phyloP scores from a whole-genome alignment of 192 early-diverging fungal species.

The Coemansia sp. region DNA sequence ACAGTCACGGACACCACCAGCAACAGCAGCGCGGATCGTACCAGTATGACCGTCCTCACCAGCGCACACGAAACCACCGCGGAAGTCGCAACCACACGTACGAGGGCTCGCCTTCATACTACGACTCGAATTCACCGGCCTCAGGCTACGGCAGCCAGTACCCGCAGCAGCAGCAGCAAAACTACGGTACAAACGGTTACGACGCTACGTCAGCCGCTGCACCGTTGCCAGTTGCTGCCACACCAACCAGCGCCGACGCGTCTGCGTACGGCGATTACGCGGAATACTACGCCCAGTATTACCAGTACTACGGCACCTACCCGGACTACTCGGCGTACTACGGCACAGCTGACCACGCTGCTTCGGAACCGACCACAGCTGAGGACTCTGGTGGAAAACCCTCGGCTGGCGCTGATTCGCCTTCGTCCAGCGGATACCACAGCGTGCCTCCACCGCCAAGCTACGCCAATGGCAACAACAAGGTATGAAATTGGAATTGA shows the following conservation, averaged over 20 bases:
- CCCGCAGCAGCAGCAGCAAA: background rate
- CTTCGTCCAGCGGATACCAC: conserved; percentile 28
- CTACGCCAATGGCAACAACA: conserved; percentile 26
- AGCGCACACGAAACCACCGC: conserved; percentile 3
- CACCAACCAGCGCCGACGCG: conserved; percentile 5
- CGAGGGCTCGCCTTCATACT: background rate
- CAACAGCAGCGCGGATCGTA: background rate
- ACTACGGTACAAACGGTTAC: conserved; percentile 3
- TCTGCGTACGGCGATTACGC: conserved; percentile 38
- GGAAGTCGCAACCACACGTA: background rate
- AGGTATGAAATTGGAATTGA: conserved; percentile 20
- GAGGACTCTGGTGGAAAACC: background rate
- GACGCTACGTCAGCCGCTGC: background rate
- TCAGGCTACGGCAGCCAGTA: background rate
- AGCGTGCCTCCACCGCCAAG: conserved; percentile 44
- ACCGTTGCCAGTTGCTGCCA: background rate
- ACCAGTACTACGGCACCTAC: conserved; percentile 51
- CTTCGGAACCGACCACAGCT: background rate
- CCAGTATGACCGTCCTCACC: background rate
- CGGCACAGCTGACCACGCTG: conserved; percentile 9
- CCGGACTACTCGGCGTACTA: conserved; percentile 45
- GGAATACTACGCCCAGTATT: conserved; percentile 46
- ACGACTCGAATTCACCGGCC: background rate
- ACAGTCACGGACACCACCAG: background rate
- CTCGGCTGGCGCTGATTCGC: background rate